Evolutionary conservation across 2,329 filamentous ascomycete species (phyloP), one percentile per base, ranked within the genome.

Genomic region (Colletotrichum incanum): DNA sequence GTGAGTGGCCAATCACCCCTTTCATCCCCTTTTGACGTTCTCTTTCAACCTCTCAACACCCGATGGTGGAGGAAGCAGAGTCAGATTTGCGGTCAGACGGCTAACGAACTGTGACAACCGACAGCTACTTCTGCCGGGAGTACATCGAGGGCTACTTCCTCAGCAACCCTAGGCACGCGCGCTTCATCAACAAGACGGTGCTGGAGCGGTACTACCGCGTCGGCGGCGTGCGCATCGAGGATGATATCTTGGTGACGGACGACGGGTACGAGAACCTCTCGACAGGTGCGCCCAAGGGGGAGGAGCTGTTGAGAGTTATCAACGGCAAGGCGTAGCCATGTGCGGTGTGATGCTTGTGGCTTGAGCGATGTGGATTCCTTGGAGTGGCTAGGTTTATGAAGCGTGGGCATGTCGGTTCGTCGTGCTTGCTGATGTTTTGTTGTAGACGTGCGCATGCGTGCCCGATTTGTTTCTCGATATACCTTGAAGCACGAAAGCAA

Each of bases 191-290:
- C 81, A 84, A 84, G 75, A 84, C 86, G 6, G 87, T 92, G 6
- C 82, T 96, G 60, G 90, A 91, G 72, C 85, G 84, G 74, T 96
- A 93, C 80, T 96, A 93, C 85, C 84, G 83, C 34, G 92, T 98
- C 1, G 96, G 96, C 20, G 96, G 96, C 43, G 94, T 98, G 34
- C 89, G 96, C 58, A 97, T 98, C 73, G 96, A 99, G 84, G 95
- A 98, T 79, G 94, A 96, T 80, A 88, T 98, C 49, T 86, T 96
- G 28, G 91, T 98, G 59, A 96, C 93, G 1, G 86, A 92, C 73
- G 85, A 89, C 31, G 95, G 95, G 0, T 91, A 91, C 77, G 95
- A 98, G 82, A 97, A 97, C 79, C 79, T 98, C 79, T 97, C 95
- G 1, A 88, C 88, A 1, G 75, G 74, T 23, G 93, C 93, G 39